Base-by-base conservation (phyloP, 2,329 filamentous ascomycete genomes). In the Alternaria triticimaculans region DNA sequence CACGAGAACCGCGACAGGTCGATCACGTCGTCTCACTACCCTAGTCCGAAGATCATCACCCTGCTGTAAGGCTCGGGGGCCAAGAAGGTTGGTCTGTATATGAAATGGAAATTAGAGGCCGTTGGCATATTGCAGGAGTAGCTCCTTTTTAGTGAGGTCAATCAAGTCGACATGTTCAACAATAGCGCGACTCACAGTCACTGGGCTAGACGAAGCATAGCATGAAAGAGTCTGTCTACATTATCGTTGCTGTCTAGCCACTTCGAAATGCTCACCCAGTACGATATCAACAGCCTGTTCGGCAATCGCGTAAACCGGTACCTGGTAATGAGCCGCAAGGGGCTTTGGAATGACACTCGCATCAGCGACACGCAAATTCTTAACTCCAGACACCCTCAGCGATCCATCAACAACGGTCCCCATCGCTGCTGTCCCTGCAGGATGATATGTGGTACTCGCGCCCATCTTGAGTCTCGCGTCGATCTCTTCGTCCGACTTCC, bases 351-450 rank as follows among this genome's bases (percentile, higher is more conserved):
- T 74, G 61, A 72, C 56, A 65, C 71, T 74, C 6, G 72, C 75
- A 62, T 76, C 73, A 12, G 72, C 75, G 8, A 89, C 85, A 1
- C 87, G 78, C 12, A 88, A 72, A 2, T 82, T 81, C 62, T 80
- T 78, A 4, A 87, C 82, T 3, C 86, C 86, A 11, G 79, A 80
- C 2, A 88, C 86, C 2, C 77, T 77, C 2, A 88, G 75, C 44
- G 83, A 81, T 56, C 83, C 76, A 64, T 88, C 84, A n/a, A 75
- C 72, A 26, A 73, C 72, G 64, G 77, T 82, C 0, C 87, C 87
- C 87, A 89, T 89, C 74, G 84, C 85, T 2, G 81, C 81, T 0
- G 87, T 89, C 0, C 86, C 85, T 1, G 81, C 86, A 84, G 87
- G 87, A 70, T 89, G 88, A 83, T 85, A 89, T 37, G 80, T 83